phyloP scores from a whole-genome alignment of 2,329 filamentous ascomycete species.

The Neopestalotiopsis sp. region DNA sequence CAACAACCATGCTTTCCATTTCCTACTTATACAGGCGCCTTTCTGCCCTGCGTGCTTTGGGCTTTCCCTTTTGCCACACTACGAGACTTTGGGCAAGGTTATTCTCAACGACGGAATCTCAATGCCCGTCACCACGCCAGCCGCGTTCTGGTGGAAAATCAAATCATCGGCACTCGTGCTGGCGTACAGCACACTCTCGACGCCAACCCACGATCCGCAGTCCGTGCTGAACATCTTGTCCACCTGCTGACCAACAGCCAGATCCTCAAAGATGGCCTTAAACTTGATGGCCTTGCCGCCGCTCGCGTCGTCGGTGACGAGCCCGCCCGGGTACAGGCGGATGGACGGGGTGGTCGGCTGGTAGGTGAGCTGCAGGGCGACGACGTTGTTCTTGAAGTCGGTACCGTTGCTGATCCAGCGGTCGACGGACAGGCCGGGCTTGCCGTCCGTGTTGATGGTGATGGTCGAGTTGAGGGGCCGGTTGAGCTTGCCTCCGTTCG shows the following conservation, averaged over 20 bases:
- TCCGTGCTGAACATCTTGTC: constrained; percentile 42
- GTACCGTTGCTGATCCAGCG: constrained; percentile 40
- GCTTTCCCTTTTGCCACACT: background rate
- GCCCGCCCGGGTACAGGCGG: constrained; percentile 37
- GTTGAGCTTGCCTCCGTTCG: constrained; percentile 4
- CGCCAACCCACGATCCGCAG: constrained; percentile 34
- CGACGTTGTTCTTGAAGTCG: constrained; percentile 33
- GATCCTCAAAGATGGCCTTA: constrained; percentile 40
- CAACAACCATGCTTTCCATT: background rate
- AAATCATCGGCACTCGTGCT: constrained; percentile 33
- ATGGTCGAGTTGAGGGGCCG: constrained; percentile 36
- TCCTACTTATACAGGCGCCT: background rate
- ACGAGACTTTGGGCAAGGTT: constrained; percentile 29
- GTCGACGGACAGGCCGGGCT: constrained; percentile 35
- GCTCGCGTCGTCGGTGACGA: constrained; percentile 28
- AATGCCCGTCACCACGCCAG: constrained; percentile 30
- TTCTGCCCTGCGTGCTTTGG: background rate
- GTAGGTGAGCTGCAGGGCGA: constrained; percentile 32
- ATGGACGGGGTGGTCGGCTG: constrained; percentile 33
- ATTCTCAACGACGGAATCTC: constrained; percentile 33
- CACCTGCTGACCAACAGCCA: constrained; percentile 26
- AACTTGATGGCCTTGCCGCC: constrained; percentile 36
- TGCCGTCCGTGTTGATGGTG: constrained; percentile 34
- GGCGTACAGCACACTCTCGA: constrained; percentile 35
- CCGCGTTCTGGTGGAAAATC: constrained; percentile 32